phyloP scores from a whole-genome alignment of 2,329 filamentous ascomycete species.

The Xylaria sp. region DNA sequence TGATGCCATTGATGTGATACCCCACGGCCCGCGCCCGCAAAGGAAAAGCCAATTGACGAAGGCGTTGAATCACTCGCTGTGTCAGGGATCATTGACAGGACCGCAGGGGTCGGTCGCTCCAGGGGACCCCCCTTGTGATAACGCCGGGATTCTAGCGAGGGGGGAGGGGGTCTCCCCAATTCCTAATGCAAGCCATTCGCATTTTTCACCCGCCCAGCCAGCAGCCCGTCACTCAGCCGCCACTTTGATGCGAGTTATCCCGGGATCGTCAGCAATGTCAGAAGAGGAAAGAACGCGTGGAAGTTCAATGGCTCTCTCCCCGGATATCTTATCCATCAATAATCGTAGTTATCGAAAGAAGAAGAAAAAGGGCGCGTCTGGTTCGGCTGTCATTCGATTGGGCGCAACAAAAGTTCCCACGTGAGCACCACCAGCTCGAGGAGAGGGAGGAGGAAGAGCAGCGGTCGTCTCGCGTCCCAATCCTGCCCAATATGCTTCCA shows the following conservation, averaged over 20 bases:
- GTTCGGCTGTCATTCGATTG: neutral
- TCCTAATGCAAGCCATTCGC: conserved; percentile 17
- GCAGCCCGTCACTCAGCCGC: conserved; percentile 8
- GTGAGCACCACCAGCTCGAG: neutral
- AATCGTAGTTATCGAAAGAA: neutral
- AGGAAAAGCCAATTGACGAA: neutral
- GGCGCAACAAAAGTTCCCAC: neutral
- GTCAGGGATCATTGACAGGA: neutral
- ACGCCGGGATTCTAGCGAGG: conserved; percentile 5
- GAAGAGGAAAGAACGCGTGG: conserved; percentile 12
- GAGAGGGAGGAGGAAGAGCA: too few relatives aligned
- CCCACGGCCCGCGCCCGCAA: neutral
- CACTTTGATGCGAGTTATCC: conserved; percentile 14
- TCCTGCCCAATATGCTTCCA: neutral
- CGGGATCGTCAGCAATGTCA: conserved; percentile 16
- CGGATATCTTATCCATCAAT: conserved; percentile 12
- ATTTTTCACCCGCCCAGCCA: conserved; percentile 6
- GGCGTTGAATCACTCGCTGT: neutral
- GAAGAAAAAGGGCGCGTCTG: too few relatives aligned
- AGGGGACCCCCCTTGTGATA: conserved; percentile 18
- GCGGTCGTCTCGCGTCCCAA: neutral
- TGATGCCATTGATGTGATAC: neutral
- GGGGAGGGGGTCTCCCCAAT: too few relatives aligned
- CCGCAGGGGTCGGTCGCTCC: conserved; percentile 7
- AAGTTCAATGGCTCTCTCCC: conserved; percentile 15